These are phyloP conservation scores for Ampelocalamus luodianensis DNA, from an alignment of 176 grass and related monocot genomes.

Conservation along the genomic window DNA sequence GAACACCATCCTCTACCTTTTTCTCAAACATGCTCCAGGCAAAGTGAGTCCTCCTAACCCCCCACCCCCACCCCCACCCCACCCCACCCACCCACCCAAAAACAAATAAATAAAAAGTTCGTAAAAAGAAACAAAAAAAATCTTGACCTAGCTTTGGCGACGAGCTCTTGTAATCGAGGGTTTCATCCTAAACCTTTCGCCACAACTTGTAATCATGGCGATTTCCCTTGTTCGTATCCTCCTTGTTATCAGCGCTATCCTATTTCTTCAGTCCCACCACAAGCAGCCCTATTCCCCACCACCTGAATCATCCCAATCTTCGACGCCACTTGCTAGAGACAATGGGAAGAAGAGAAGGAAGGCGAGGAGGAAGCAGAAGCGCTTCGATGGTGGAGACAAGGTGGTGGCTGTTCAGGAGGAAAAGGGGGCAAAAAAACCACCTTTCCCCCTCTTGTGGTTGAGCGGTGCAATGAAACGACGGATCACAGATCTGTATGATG, in stretches of 20 bases:
- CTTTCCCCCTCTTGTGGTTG: constrained; percentile 32
- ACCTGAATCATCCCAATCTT: constrained; percentile 16
- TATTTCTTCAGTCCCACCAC: background rate
- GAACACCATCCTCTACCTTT: background rate
- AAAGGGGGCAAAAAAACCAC: background rate
- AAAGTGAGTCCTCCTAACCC: background rate
- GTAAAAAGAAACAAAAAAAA: background rate
- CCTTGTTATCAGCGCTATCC: background rate
- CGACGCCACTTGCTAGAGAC: background rate
- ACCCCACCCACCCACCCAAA: background rate
- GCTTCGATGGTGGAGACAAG: background rate
- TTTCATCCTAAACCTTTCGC: background rate
- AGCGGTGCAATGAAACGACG: constrained; percentile 36
- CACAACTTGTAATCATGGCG: constrained; percentile 15
- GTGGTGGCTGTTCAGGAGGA: constrained; percentile 4
- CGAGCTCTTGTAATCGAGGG: background rate
- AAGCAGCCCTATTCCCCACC: background rate
- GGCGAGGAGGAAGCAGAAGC: background rate
- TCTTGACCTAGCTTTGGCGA: background rate
- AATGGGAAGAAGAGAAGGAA: constrained; percentile 26
- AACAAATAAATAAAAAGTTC: background rate
- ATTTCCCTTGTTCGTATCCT: background rate
- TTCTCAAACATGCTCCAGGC: background rate
- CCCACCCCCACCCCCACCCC: background rate
- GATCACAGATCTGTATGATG: constrained; percentile 20